A percentile compares a stretch with the other conserved stretches of the same genome.
These are phyloP conservation scores for Teratosphaeria destructans DNA, from an alignment of 2,329 filamentous ascomycete genomes.

Conservation along the genomic window DNA sequence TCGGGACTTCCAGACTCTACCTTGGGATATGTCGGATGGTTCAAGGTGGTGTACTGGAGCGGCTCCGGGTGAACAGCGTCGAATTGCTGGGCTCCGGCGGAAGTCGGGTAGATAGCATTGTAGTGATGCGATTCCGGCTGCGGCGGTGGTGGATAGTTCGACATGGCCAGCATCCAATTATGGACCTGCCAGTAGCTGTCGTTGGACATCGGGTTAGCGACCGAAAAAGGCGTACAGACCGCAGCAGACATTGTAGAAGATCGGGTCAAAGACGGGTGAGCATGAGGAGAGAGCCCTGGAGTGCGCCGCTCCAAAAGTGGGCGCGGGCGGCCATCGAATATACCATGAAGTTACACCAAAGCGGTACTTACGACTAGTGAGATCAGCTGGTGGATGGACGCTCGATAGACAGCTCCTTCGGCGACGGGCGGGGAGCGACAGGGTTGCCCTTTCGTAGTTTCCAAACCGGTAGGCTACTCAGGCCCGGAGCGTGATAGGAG, in stretches of 20 bases:
- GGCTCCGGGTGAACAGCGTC: slow-evolving; percentile 25
- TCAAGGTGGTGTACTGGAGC: slow-evolving; percentile 24
- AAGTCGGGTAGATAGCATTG: slow-evolving; percentile 22
- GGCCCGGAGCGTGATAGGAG: slow-evolving; percentile 1
- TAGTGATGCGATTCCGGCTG: slow-evolving; percentile 26
- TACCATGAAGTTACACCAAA: slow-evolving; percentile 2
- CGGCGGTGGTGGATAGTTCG: slow-evolving; percentile 26
- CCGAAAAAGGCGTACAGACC: slow-evolving; percentile 4
- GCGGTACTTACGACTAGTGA: slow-evolving; percentile 6
- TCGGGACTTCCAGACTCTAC: slow-evolving; percentile 19
- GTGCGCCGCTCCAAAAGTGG: not conserved
- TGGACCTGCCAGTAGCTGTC: slow-evolving; percentile 24
- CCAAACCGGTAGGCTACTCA: not conserved
- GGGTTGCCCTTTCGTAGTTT: not conserved
- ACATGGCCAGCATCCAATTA: slow-evolving; percentile 28
- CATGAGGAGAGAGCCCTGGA: not conserved
- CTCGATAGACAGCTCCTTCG: not conserved
- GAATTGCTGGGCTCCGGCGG: slow-evolving; percentile 21
- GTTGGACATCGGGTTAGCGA: slow-evolving; percentile 22
- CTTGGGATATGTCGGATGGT: slow-evolving; percentile 26
- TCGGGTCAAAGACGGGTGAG: slow-evolving; percentile 3
- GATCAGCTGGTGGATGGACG: slow-evolving; percentile 1
- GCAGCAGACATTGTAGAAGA: slow-evolving; percentile 3
- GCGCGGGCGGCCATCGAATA: slow-evolving; percentile 1
- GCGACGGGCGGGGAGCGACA: not conserved